Evolutionary conservation across 2,329 filamentous ascomycete genomes (phyloP), one percentile per base, ranked within the genome.

Genomic region (Cercospora beticola): DNA sequence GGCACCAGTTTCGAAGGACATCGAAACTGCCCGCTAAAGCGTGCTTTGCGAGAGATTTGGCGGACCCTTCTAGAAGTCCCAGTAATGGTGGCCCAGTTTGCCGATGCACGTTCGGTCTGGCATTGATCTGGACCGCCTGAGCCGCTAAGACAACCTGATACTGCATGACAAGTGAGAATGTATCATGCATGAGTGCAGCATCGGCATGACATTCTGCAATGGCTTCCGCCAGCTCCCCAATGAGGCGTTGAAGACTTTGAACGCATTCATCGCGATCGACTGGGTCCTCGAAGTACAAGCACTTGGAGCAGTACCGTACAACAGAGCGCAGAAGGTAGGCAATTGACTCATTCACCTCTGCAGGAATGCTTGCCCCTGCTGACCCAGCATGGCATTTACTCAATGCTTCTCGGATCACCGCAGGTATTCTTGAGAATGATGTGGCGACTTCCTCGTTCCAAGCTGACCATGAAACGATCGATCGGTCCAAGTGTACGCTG

Each of bases 391-490:
- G 30, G 10, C 8, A 59, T 56, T 28, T 72, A 23, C 72, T 72
- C 23, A 75, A 68, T 26, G 18, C 18, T 18, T 59, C 31, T 59
- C 56, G 14, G 26, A 84, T 77, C 9, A 68, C 66, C 10, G 76
- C 68, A 52, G 83, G 79, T 1, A 81, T 76, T 23, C 72, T 67
- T 5, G 77, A 78, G 23, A 87, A 68, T 52, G 83, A 80, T 1
- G 83, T 82, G 31, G 82, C 85, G 1, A 87, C 83, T 12, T 82
- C 80, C 60, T 89, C 86, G 63, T 82, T 84, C 87, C 87, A 89
- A 4, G 82, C 74, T 28, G 83, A 81, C 82, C 86, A 89, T 64
- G 79, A 78, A 12, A 75, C 58, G 12, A 72, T 68, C 2, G 75
- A 72, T 23, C 77, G 74, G 14, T 75, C 75, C 33, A 82, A 69